A percentile compares a stretch with the other conserved stretches of the same genome.
Evolutionary conservation across 257 asterid species (phyloP).

Genomic region (Nicotiana tomentosiformis): DNA sequence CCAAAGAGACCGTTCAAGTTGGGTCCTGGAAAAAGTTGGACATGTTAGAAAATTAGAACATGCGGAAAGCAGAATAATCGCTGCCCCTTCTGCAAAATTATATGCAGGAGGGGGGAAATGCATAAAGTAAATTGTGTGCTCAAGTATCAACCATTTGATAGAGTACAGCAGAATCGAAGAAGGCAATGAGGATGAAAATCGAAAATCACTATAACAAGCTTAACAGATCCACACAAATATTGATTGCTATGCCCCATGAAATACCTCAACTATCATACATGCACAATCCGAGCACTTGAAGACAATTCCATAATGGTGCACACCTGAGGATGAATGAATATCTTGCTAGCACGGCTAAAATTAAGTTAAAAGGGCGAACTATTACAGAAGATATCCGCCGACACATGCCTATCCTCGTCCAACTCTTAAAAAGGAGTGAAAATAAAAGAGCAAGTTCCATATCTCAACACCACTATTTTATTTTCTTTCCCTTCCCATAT

Average conservation of each 20-base stretch:
- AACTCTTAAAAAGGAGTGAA: not conserved
- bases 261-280: not conserved
- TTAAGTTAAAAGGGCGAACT: not conserved
- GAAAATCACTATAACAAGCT: not conserved
- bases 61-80: not conserved
- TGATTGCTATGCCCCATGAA: not conserved
- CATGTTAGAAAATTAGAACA: not conserved
- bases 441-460: not conserved
- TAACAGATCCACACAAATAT: not conserved
- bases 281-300: not conserved
- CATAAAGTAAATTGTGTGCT: not conserved
- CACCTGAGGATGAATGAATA: not conserved
- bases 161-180: not conserved
- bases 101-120: not conserved
- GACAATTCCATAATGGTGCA: not conserved
- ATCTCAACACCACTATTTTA: not conserved
- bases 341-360: not conserved
- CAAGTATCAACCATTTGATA: not conserved
- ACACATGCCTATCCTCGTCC: not conserved
- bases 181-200: not conserved
- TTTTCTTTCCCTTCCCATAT: not conserved
- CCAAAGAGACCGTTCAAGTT: slow-evolving; percentile 93
- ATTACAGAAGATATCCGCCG: not conserved
- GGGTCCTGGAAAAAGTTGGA: slow-evolving; percentile 49
- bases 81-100: not conserved